Evolutionary conservation across 306 rosid species (phyloP), one percentile per base, ranked within the genome.

Genomic region (Inga laurina): DNA sequence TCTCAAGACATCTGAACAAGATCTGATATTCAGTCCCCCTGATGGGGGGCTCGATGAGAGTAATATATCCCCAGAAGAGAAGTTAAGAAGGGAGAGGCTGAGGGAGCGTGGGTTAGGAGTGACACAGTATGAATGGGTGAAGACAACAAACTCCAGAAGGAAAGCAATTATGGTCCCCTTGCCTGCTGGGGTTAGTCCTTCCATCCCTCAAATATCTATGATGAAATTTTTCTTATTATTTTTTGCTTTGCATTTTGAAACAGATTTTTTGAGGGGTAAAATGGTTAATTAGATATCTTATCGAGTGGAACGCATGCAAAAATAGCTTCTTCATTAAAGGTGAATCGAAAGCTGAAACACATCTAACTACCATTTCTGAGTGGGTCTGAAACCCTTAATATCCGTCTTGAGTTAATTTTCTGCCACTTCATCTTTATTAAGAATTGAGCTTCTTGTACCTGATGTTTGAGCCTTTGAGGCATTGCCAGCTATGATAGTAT

Each of bases 31-130:
- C 65, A 89, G 98, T 67, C 97, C 99, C 49, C 97, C 93, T 0
- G 94, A 91, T 79, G 99, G 97, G 7, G 99, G 98, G 75, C 88
- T 92, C n/a, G 98, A 92, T 46, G 98, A 96, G 87, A 89, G 93
- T 74, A 93, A 93, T 81, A 90, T 94, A 79, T 90, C 99, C 37
- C 88, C 94, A 0, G 98, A 96, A 84, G 98, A 94, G 88, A 94
- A 94, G 85, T 81, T 94, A 88, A 90, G 99, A 93, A 89, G 98
- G 89, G 99, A 96, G 90, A 94, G 99, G 88, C 85, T 87, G 90
- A 90, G 97, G 88, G 99, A 94, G 85, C 94, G 98, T 0, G 98
- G 99, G 78, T 85, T 94, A 85, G 99, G 98, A 79, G 99, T 96
- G 66, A 96, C 99, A 0, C 88, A 93, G 70, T 96, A 94, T 59